These are phyloP conservation scores for Avena sativa DNA, from an alignment of 176 grass and related monocot species.

Conservation along the genomic window DNA sequence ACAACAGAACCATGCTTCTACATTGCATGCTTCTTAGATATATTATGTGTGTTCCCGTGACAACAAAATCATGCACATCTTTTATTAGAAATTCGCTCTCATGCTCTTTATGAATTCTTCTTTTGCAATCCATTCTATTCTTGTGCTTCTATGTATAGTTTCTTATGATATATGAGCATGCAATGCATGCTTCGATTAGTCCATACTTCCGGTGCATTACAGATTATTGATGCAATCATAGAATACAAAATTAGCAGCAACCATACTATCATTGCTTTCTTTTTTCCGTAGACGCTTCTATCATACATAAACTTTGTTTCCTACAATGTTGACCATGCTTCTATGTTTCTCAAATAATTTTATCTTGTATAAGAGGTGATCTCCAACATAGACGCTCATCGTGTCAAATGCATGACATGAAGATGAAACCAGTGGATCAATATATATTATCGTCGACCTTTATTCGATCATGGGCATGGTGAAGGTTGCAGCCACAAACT, in stretches of 20 bases:
- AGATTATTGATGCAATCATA: neutral
- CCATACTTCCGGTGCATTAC: too few relatives aligned
- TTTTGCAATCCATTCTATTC: too few relatives aligned
- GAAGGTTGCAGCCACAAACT: too few relatives aligned
- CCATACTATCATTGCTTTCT: neutral
- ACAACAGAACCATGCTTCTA: too few relatives aligned
- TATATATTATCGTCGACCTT: neutral
- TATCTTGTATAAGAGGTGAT: neutral
- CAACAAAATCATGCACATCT: too few relatives aligned
- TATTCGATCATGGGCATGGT: neutral
- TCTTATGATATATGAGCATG: neutral
- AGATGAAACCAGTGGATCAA: neutral
- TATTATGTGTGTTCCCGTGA: too few relatives aligned
- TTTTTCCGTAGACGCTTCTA: neutral
- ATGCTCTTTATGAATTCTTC: too few relatives aligned
- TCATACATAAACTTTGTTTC: neutral
- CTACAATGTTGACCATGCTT: neutral
- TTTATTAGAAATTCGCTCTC: too few relatives aligned
- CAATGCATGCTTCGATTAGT: too few relatives aligned
- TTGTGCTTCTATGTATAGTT: neutral
- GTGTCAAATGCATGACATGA: neutral
- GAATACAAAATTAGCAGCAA: neutral
- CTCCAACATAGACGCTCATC: neutral
- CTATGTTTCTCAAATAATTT: neutral
- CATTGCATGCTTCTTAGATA: too few relatives aligned